These are phyloP conservation scores for Nemania sp. DNA, from an alignment of 2,329 filamentous ascomycete species.

Conservation along the genomic window DNA sequence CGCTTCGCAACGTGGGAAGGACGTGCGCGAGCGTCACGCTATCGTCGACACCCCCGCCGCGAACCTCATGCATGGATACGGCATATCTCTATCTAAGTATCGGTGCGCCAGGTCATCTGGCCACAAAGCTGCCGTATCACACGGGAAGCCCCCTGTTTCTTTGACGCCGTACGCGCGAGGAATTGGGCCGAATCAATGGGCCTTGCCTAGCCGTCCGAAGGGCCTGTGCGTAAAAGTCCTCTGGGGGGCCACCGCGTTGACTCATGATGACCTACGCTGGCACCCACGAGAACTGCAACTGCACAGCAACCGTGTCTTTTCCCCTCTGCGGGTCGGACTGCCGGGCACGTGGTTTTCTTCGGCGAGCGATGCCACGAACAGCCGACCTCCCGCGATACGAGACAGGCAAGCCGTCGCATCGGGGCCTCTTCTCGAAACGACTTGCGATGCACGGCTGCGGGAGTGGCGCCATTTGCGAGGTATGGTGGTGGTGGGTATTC, in stretches of 20 bases:
- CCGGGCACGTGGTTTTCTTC: conserved; percentile 19
- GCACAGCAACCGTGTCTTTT: conserved; percentile 13
- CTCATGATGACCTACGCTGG: conserved; percentile 13
- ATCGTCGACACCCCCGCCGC: conserved; percentile 19
- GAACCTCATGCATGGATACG: conserved; percentile 20
- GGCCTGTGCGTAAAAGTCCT: conserved; percentile 22
- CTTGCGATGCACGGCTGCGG: conserved; percentile 14
- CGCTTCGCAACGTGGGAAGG: conserved; percentile 20
- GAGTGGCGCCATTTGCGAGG: conserved; percentile 15
- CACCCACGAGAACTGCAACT: too few relatives aligned
- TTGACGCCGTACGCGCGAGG: not conserved
- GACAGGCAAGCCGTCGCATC: conserved; percentile 15
- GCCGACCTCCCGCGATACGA: conserved; percentile 16
- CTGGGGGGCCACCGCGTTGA: conserved; percentile 14
- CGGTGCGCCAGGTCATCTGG: conserved; percentile 24
- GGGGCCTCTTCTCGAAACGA: conserved; percentile 6
- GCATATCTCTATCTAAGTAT: conserved; percentile 22
- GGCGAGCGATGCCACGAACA: conserved; percentile 11
- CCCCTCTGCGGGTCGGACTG: conserved; percentile 13
- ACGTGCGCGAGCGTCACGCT: conserved; percentile 26
- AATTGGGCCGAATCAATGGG: conserved; percentile 15
- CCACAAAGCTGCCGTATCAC: conserved; percentile 13
- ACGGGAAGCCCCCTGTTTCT: conserved; percentile 19
- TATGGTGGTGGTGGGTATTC: conserved; percentile 24
- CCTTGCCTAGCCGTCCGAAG: conserved; percentile 17